These are phyloP conservation scores for Lycium barbarum DNA, from an alignment of 257 asterid species.

Conservation along the genomic window DNA sequence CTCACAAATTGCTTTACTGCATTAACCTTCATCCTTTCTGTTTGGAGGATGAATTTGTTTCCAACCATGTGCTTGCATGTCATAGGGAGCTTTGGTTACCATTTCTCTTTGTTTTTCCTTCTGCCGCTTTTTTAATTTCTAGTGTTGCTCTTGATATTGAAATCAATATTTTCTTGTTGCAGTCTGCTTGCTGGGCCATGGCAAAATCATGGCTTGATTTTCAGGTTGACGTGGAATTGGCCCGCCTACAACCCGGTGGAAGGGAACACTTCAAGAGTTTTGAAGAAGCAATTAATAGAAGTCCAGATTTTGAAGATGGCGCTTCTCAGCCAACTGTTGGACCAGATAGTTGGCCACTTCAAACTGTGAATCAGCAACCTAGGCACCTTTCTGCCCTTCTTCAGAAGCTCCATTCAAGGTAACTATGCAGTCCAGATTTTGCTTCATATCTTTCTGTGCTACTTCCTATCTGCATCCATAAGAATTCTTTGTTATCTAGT, in stretches of 20 bases:
- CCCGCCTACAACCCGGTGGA: conserved; percentile 69
- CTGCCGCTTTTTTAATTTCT: conserved; percentile 1
- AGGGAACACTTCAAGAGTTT: conserved; percentile 61
- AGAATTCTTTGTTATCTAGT: conserved; percentile 48
- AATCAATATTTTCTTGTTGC: conserved; percentile 44
- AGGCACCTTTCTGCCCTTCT: conserved; percentile 85
- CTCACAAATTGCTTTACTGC: conserved; percentile 7
- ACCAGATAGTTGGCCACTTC: conserved; percentile 91
- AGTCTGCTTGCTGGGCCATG: conserved; percentile 99
- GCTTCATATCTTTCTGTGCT: background rate
- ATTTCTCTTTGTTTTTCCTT: background rate
- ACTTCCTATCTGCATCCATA: conserved; percentile 2
- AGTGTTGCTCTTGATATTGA: background rate
- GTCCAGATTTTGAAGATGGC: conserved; percentile 67
- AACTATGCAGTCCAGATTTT: conserved; percentile 27
- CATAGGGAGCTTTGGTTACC: background rate
- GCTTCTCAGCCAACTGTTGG: conserved; percentile 60
- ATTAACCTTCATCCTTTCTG: conserved; percentile 3
- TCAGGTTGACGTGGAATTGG: conserved; percentile 83
- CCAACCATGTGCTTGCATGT: conserved; percentile 19
- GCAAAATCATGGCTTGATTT: conserved; percentile 97
- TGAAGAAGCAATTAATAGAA: conserved; percentile 77
- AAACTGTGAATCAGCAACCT: conserved; percentile 90
- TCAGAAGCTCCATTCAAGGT: conserved; percentile 99
- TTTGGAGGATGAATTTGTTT: conserved; percentile 8